Conservation (phyloP, 164 flowering plant species). For the Protea cynaroides region DNA sequence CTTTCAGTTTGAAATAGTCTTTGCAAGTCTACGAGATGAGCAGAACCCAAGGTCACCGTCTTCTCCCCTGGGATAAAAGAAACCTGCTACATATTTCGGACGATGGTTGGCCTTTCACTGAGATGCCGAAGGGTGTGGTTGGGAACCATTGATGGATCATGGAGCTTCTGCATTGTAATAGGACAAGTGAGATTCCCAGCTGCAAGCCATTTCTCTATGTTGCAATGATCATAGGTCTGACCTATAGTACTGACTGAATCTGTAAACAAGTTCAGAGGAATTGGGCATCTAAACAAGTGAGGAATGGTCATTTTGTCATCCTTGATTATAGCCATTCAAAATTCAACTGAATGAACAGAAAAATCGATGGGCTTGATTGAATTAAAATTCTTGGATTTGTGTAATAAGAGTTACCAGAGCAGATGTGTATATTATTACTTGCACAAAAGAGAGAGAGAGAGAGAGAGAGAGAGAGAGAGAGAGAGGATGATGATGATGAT, state of each 20-base stretch:
- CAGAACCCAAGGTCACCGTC: too few relatives aligned
- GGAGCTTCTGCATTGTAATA: constrained; percentile 81
- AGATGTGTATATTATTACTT: not conserved
- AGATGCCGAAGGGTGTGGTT: constrained; percentile 70
- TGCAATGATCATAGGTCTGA: constrained; percentile 68
- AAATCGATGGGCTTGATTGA: not conserved
- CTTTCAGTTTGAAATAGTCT: too few relatives aligned
- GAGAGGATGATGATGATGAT: too few relatives aligned
- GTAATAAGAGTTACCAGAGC: not conserved
- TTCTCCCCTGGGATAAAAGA: too few relatives aligned
- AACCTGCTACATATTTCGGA: too few relatives aligned
- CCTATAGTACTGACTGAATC: constrained; percentile 89
- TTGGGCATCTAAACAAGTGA: constrained; percentile 63
- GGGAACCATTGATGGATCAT: constrained; percentile 57
- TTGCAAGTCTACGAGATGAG: too few relatives aligned
- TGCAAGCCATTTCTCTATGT: constrained; percentile 66
- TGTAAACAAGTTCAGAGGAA: constrained; percentile 58
- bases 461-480: not conserved
- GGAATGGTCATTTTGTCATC: constrained; percentile 44
- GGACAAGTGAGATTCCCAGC: constrained; percentile 74
- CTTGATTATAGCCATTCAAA: constrained; percentile 21
- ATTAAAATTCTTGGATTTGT: too few relatives aligned
- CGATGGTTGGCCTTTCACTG: too few relatives aligned
- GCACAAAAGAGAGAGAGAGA: not conserved
- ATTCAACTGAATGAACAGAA: not conserved